Evolutionary conservation across 768 basidiomycete genomes (phyloP).

Genomic region (Boletus tomentosulus): DNA sequence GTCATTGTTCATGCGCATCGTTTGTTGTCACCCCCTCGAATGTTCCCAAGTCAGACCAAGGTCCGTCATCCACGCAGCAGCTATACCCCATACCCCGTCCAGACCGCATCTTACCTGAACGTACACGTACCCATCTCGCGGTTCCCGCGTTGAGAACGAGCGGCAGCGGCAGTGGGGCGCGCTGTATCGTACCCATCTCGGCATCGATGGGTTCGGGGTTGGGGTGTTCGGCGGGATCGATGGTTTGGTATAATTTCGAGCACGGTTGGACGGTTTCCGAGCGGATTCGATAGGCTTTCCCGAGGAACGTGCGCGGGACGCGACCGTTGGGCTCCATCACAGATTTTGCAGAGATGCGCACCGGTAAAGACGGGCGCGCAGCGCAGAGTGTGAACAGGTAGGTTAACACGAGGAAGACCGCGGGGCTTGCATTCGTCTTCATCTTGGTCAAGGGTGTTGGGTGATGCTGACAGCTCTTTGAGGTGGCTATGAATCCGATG

Average conservation of each 20-base stretch:
- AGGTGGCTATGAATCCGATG: background rate
- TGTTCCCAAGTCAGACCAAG: background rate
- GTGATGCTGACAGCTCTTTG: background rate
- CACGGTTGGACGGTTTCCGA: background rate
- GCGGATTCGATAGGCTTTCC: constrained; percentile 8
- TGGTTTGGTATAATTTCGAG: background rate
- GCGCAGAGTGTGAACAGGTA: constrained; percentile 7
- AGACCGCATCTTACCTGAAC: background rate
- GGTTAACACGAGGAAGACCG: constrained; percentile 6
- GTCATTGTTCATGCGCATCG: background rate
- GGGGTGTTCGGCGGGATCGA: background rate
- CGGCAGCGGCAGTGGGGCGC: background rate
- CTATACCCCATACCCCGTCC: background rate
- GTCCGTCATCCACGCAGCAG: background rate
- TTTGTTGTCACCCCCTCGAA: background rate
- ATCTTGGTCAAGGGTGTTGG: background rate
- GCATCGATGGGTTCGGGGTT: background rate
- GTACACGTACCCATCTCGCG: background rate
- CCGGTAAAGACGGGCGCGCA: constrained; percentile 1
- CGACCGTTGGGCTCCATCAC: background rate
- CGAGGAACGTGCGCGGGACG: constrained; percentile 13
- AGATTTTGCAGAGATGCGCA: background rate
- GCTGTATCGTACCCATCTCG: background rate
- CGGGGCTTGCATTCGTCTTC: background rate
- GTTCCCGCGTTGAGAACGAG: constrained; percentile 1